Evolutionary conservation across 257 asterid genomes (phyloP).

Genomic region (Solanum sitiens): DNA sequence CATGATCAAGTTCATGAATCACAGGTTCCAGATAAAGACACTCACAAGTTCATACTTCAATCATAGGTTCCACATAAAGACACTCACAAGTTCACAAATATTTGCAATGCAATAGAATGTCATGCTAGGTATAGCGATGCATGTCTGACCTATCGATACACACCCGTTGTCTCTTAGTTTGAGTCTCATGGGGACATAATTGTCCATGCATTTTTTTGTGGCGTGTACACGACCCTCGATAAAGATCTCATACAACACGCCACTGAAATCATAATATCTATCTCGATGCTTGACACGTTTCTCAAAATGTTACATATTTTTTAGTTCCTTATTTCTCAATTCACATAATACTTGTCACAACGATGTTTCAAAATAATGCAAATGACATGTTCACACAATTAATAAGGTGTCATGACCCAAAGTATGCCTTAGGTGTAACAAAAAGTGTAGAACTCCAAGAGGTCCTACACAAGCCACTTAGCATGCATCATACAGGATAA

Average conservation of each 20-base stretch:
- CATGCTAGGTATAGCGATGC: background rate
- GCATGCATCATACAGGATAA: background rate
- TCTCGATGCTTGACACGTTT: background rate
- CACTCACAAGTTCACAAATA: background rate
- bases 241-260: background rate
- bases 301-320: background rate
- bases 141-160: background rate
- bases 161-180: background rate
- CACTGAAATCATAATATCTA: background rate
- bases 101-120: background rate
- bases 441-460: background rate
- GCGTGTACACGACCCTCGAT: background rate
- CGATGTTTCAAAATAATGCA: background rate
- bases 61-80: background rate
- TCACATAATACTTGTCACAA: background rate
- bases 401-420: background rate
- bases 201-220: background rate
- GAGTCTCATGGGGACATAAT: background rate
- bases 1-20: background rate
- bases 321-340: background rate
- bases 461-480: background rate
- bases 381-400: background rate
- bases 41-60: background rate
- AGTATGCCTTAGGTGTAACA: background rate
- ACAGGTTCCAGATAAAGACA: background rate